These are phyloP conservation scores for Uronychia setigera DNA, from an alignment of 73 alveolate genomes.

Conservation along the genomic window DNA sequence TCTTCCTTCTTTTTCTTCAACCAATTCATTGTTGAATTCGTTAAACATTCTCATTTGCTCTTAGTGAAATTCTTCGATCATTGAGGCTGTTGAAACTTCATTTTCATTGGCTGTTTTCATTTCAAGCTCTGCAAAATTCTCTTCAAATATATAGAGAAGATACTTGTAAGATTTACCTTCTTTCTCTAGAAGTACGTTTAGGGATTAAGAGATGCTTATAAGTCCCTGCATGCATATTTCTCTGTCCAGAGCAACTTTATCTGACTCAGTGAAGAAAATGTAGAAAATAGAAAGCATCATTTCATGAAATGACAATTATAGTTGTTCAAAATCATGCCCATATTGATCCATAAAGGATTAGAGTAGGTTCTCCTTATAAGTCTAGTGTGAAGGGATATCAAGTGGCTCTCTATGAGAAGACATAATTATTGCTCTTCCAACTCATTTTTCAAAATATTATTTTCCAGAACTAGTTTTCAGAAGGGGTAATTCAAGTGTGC, in stretches of 20 bases:
- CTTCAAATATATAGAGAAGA: not conserved
- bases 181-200: not conserved
- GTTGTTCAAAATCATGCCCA: not conserved
- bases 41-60: not conserved
- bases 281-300: not conserved
- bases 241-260: not conserved
- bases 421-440: not conserved
- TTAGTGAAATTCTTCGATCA: no score
- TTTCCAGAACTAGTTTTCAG: not conserved
- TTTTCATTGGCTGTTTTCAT: not conserved
- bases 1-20: not conserved
- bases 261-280: not conserved
- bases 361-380: no score
- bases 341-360: not conserved
- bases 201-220: not conserved
- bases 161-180: not conserved
- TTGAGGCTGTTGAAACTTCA: not conserved
- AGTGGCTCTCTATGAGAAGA: not conserved
- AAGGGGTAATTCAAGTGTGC: not conserved
- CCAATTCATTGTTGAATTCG: not conserved
- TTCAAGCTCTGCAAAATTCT: not conserved
- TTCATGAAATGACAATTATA: not conserved
- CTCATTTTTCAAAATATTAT: not conserved
- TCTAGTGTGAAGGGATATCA: no score
- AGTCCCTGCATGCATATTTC: not conserved